Evolutionary conservation across 2,329 filamentous ascomycete species (phyloP).

Genomic region (Fusarium sp.): DNA sequence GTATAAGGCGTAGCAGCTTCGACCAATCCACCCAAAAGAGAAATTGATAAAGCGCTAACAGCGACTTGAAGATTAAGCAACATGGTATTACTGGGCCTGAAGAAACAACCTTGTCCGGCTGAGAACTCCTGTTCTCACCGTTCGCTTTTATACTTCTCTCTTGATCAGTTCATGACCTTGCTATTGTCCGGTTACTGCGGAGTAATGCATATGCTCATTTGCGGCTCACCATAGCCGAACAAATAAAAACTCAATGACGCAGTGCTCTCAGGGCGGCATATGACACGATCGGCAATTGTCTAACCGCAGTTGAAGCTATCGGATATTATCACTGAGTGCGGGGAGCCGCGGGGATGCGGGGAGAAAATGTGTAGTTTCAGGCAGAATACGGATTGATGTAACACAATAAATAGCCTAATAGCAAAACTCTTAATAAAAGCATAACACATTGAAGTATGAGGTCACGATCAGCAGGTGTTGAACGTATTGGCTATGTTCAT

Average conservation of each 20-base stretch:
- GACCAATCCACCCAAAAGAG: neutral
- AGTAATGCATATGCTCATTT: neutral
- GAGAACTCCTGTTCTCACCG: too few relatives aligned
- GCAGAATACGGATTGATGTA: neutral
- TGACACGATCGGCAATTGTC: neutral
- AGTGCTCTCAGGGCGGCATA: neutral
- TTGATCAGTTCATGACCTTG: too few relatives aligned
- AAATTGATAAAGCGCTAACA: neutral
- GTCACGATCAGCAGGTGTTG: neutral
- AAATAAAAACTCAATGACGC: neutral
- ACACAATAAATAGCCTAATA: neutral
- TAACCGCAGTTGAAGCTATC: neutral
- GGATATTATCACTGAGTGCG: neutral
- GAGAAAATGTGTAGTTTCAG: neutral
- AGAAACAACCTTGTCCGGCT: neutral
- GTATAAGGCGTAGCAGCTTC: neutral
- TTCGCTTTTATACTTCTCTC: neutral
- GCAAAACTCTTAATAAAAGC: neutral
- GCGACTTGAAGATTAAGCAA: neutral
- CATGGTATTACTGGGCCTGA: accelerated
- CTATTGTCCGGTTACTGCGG: neutral
- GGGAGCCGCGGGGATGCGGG: neutral
- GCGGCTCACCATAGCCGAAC: neutral
- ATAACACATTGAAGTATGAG: neutral
- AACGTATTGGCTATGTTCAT: accelerated